phyloP scores from a whole-genome alignment of 78 protist species.

The Dictyostelium discoideum region DNA sequence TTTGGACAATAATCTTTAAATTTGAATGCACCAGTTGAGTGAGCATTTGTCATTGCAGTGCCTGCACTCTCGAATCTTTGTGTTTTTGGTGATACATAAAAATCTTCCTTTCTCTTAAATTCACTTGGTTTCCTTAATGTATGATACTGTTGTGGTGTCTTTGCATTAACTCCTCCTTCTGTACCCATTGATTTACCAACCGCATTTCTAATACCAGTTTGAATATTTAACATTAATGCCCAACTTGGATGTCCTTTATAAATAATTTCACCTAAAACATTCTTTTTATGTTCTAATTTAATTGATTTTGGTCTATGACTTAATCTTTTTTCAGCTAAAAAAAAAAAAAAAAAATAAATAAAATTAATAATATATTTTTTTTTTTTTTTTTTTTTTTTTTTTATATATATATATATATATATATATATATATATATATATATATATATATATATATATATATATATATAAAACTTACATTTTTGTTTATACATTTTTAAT shows the following conservation, averaged over 20 bases:
- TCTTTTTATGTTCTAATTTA: conserved; percentile 68
- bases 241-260: conserved; percentile 82
- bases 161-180: not conserved
- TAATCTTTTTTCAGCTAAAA: conserved; percentile 47
- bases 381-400: not conserved
- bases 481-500: conserved; percentile 30
- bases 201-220: conserved; percentile 80
- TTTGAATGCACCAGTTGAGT: conserved; percentile 79
- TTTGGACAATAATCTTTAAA: conserved; percentile 87
- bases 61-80: conserved; percentile 57
- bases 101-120: conserved; percentile 26
- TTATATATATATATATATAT: too few relatives aligned
- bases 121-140: conserved; percentile 49
- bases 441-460: too few relatives aligned
- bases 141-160: conserved; percentile 45
- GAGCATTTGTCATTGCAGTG: conserved; percentile 60
- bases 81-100: conserved; percentile 64
- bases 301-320: conserved; percentile 65
- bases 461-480: not conserved
- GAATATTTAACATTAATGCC: conserved; percentile 79
- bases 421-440: too few relatives aligned
- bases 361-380: not conserved
- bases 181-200: conserved; percentile 62
- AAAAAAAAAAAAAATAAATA: not conserved
- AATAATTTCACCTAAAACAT: conserved; percentile 66